A percentile compares a stretch with the other conserved stretches of the same genome.
phyloP scores from a whole-genome alignment of 1,139 yeast genomes.

The Hyphopichia khmerensis region DNA sequence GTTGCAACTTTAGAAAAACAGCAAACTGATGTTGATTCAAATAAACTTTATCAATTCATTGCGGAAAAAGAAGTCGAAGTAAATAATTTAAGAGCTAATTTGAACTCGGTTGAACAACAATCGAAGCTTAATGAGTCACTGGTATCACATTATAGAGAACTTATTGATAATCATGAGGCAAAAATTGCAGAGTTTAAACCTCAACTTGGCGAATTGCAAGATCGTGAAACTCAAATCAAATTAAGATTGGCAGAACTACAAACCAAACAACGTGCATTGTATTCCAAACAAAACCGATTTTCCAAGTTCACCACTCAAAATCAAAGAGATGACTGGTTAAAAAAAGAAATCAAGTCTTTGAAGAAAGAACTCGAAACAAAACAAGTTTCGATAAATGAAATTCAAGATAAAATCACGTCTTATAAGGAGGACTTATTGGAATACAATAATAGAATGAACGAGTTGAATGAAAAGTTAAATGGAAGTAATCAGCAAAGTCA shows the following conservation, averaged over 20 bases:
- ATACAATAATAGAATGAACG: constrained; percentile 39
- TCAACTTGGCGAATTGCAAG: constrained; percentile 34
- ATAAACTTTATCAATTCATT: constrained; percentile 43
- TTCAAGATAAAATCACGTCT: constrained; percentile 17
- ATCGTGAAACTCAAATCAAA: constrained; percentile 42
- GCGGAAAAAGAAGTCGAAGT: constrained; percentile 42
- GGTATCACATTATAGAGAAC: constrained; percentile 17
- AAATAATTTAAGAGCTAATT: constrained; percentile 21
- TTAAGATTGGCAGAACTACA: constrained; percentile 42
- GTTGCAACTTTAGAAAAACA: constrained; percentile 50
- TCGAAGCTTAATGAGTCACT: constrained; percentile 14
- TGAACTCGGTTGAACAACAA: constrained; percentile 15
- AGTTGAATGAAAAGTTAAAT: constrained; percentile 21
- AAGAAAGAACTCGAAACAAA: constrained; percentile 19
- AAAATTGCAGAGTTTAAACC: constrained; percentile 37
- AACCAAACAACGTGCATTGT: constrained; percentile 60
- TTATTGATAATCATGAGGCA: constrained; percentile 21
- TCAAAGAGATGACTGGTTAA: constrained; percentile 74
- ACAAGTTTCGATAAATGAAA: constrained; percentile 21
- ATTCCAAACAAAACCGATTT: constrained; percentile 73
- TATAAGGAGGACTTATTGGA: constrained; percentile 18
- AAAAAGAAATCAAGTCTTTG: constrained; percentile 23
- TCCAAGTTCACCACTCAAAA: constrained; percentile 53
- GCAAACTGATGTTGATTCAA: constrained; percentile 50
- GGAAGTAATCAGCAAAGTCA: constrained; percentile 15